Conservation (phyloP, 768 basidiomycete genomes). For the Trametes gibbosa region DNA sequence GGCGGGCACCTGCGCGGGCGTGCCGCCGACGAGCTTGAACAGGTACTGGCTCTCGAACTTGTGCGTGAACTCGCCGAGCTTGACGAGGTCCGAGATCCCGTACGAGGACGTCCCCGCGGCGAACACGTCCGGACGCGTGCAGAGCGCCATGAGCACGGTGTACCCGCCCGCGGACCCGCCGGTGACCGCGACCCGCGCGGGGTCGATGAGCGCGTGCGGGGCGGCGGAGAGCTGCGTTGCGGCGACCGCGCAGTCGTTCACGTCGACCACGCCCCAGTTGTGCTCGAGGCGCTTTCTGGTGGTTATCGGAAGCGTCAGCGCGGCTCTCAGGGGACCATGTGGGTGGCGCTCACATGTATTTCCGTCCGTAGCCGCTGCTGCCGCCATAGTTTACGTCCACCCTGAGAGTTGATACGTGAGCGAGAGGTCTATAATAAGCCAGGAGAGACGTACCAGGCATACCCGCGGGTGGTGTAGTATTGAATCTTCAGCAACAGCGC, state of each 20-base stretch:
- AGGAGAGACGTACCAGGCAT: constrained; percentile 54
- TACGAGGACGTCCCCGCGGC: constrained; percentile 64
- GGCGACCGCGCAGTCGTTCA: constrained; percentile 62
- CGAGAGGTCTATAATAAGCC: neutral
- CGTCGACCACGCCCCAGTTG: constrained; percentile 75
- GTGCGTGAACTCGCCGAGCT: constrained; percentile 62
- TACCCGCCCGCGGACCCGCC: constrained; percentile 76
- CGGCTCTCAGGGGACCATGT: neutral
- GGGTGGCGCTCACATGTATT: constrained; percentile 46
- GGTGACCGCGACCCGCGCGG: constrained; percentile 61
- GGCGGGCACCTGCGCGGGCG: constrained; percentile 48
- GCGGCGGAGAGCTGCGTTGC: constrained; percentile 44
- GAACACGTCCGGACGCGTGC: constrained; percentile 45
- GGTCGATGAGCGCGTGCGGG: constrained; percentile 57
- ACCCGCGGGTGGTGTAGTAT: constrained; percentile 70
- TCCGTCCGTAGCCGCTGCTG: constrained; percentile 68
- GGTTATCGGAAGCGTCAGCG: neutral
- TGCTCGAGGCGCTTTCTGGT: constrained; percentile 50
- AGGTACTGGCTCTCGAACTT: constrained; percentile 66
- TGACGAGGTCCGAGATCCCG: constrained; percentile 64
- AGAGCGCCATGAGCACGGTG: constrained; percentile 54
- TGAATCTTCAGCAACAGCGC: constrained; percentile 53
- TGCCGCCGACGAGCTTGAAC: constrained; percentile 63
- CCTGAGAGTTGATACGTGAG: constrained; percentile 34
- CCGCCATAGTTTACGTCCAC: constrained; percentile 78